Base-by-base conservation (phyloP, 1,139 yeast species). In the Magnusiomyces tetraspermus region DNA sequence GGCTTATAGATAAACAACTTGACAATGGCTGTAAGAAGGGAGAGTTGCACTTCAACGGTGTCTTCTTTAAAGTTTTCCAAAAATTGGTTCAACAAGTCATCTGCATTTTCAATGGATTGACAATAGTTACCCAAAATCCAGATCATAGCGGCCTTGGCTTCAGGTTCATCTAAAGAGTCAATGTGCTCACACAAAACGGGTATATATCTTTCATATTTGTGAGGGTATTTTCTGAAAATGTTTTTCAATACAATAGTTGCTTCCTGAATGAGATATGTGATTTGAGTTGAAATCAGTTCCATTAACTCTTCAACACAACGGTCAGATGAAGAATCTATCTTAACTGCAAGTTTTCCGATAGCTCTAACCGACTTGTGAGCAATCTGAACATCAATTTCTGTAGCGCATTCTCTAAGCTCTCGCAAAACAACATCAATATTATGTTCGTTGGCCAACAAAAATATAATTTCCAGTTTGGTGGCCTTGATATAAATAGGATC, bases 401-500 rank as follows among this genome's bases (percentile, higher is more conserved):
- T 79, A 3, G 95, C 94, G 65, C 89, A 88, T 61, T 86, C 95
- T 59, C 83, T 85, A 46, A 90, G 69, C 63, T 90, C 97, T 26
- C 80, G 72, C 48, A 89, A 69, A 0, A 90, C 92, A 26, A 75
- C 71, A 13, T 71, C 72, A 47, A 85, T 75, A 58, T 85, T 88
- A 1, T 66, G 59, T 53, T 80, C 83, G 59, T 79, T 77, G 1
- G 97, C 95, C 48, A 90, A 70, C 37, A 88, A 71, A 62, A 85
- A 88, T 30, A 90, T 80, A 53, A 92, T 85, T 63, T 90, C 97
- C 47, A 92, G 73, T 63, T 92, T 90, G 10, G 97, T 86, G 61
- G 89, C 94, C 66, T 89, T 88, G 63, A 92, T 83, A 65, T 85
- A 92, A 23, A 86, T 81, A 0, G 95, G 94, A 65, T 90, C 97